Evolutionary conservation across 2,329 filamentous ascomycete genomes (phyloP), one percentile per base, ranked within the genome.

Genomic region (Xylariomycetidae sp.): DNA sequence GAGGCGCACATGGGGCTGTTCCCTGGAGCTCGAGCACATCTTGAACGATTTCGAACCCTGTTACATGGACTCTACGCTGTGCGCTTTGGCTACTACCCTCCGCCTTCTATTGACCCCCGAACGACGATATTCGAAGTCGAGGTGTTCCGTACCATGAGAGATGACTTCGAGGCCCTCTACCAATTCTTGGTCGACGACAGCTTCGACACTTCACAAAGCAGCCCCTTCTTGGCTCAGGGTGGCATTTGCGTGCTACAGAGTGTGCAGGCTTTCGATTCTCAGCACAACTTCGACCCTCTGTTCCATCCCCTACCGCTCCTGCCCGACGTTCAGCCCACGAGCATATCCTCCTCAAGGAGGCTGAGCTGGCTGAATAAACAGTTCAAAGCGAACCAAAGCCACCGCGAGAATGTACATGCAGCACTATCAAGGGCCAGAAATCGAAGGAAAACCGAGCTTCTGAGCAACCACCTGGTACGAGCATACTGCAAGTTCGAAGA

Each of bases 401-500:
- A 65, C 19, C 63, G 69, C 5, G 57, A 74, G 2, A 53, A 68
- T 3, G 64, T 67, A 2, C 70, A 76, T 29, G 64, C 71, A 10
- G 72, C 79, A 2, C 52, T 76, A 6, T 54, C 70, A 31, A 64
- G 58, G 28, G 71, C 73, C 1, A 68, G 67, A 4, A 76, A 77
- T 43, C 58, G 57, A 37, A 46, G 53, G 7, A 58, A 59, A 1
- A 9, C 37, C 2, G 52, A 59, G 0, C 40, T 68, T 2, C 41
- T 64, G 9, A 53, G 56, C n/a, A 76, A 74, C 39, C 54, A 61
- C 3, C 68, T 90, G 3, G 79, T 92, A 2, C 63, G 69, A 32
- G 76, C 79, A 1, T 92, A 88, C 48, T 68, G 75, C 4, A 67
- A 65, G 3, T 90, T 89, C 35, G 85, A 92, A 49, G 72, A 76